Conservation (phyloP, 2,329 filamentous ascomycete species). For the Gaeumannomyces tritici region DNA sequence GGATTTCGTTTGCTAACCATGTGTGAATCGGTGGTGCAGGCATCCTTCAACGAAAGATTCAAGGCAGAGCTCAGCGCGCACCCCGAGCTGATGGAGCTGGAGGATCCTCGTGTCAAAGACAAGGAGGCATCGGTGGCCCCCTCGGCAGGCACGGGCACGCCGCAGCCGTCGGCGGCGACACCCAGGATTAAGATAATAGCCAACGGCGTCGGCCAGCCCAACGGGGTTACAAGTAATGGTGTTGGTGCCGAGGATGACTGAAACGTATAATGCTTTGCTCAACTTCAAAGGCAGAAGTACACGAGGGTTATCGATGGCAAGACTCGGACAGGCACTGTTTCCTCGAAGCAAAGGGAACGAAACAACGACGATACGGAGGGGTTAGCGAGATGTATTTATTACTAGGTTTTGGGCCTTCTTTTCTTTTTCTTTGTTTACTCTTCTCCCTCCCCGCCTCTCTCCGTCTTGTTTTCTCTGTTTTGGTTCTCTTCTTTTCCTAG, state of each 20-base stretch:
- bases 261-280: neutral
- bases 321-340: too few species aligned
- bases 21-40: constrained; percentile 23
- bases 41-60: constrained; percentile 45
- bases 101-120: constrained; percentile 5
- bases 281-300: too few species aligned
- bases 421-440: neutral
- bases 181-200: constrained; percentile 16
- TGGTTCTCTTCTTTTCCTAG: neutral
- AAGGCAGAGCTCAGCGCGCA: constrained; percentile 23
- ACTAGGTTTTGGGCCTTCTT: neutral
- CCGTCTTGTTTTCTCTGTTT: constrained; percentile 1
- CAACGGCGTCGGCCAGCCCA: constrained; percentile 8
- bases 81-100: constrained; percentile 16
- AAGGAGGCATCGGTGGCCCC: constrained; percentile 33
- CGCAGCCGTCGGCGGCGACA: constrained; percentile 10
- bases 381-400: neutral
- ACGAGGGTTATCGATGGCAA: too few species aligned
- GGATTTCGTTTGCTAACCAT: neutral
- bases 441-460: constrained; percentile 1
- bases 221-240: constrained; percentile 1
- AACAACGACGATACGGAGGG: too few species aligned
- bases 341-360: too few species aligned
- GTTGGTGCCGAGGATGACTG: constrained; percentile 5
- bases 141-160: constrained; percentile 20